Evolutionary conservation across 192 early-diverging fungal species (phyloP).

Genomic region (Gonapodya sp.): DNA sequence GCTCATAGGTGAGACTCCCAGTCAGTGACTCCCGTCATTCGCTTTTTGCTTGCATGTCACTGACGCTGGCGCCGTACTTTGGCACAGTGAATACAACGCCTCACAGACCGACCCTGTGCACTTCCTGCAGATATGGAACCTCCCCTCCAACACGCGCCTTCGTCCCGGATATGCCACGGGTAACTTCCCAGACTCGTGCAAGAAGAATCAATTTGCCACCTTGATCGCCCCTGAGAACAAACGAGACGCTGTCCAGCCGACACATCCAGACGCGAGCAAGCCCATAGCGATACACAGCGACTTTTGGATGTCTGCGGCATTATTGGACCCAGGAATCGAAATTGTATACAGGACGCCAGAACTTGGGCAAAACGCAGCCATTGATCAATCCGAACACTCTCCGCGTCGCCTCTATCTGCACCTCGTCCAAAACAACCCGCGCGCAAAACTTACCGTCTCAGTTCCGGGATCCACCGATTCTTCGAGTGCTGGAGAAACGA

Average conservation of each 20-base stretch:
- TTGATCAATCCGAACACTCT: no score
- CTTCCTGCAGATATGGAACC: slow-evolving; percentile 19
- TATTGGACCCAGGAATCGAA: not conserved
- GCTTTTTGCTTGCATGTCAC: slow-evolving; percentile 19
- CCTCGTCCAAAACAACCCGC: not conserved
- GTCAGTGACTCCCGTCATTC: slow-evolving; percentile 3
- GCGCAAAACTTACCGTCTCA: not conserved
- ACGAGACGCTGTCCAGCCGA: not conserved
- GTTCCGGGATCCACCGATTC: not conserved
- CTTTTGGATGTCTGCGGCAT: not conserved
- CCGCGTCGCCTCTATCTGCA: slow-evolving; percentile 1
- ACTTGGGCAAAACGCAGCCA: not conserved
- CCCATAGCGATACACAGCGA: not conserved
- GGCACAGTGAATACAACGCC: slow-evolving; percentile 28
- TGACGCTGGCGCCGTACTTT: no score
- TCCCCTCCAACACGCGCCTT: slow-evolving; percentile 6
- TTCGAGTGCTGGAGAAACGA: not conserved
- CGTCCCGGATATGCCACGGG: slow-evolving; percentile 13
- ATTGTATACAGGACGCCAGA: not conserved
- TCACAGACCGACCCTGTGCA: slow-evolving; percentile 13
- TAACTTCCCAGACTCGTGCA: slow-evolving; percentile 13
- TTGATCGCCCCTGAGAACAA: slow-evolving; percentile 11
- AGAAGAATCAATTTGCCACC: slow-evolving; percentile 11
- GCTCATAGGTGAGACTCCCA: slow-evolving; percentile 24
- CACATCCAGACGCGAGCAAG: not conserved